Base-by-base conservation (phyloP, 2,329 filamentous ascomycete species). In the Calonectria pseudoturangicola region DNA sequence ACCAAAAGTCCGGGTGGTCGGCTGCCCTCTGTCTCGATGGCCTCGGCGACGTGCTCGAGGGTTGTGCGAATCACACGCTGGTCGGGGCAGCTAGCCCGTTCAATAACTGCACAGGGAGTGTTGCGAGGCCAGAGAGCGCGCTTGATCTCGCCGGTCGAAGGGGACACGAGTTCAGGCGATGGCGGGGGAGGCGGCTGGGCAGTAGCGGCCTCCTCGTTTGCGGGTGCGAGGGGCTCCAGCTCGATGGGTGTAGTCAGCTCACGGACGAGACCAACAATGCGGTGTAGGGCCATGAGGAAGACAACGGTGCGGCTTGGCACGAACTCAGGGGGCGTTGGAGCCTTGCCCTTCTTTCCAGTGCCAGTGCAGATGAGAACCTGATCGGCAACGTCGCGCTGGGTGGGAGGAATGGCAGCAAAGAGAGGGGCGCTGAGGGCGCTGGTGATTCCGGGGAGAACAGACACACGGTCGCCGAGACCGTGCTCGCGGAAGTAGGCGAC, bases 301-400 rank as follows among this genome's bases (percentile, higher is more conserved):
- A 99, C 94, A 1, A 97, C 94, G 0, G 97, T 98, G 70, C 96
- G 90, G 10, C 90, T 93, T 2, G 89, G 83, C 0, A 96, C 91
- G 82, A 92, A 98, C 74, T 92, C 92, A 0, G 97, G 97, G 41
- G 95, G 95, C n/a, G 91, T 87, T 0, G 95, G 95, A 0, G 95
- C 88, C 68, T 91, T 93, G 15, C 97, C 97, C 85, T 98, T 97
- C 80, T 97, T 92, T 0, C 97, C 97, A 0, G 97, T 99, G 0
- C 97, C 97, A 0, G 97, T 99, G 85, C 97, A 98, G n/a, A 99
- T 90, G 30, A 99, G 89, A 0, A 99, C 93, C 84, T 98, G 96
- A 81, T 99, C 97, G 4, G 95, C 93, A 0, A 98, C 94, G 54
- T 94, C 94, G 6, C 97, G 90, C 85, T 98, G 96, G 1, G 97